These are phyloP conservation scores for Cutaneotrichosporon sp. DNA, from an alignment of 1,284 basidiomycete species.

Conservation along the genomic window DNA sequence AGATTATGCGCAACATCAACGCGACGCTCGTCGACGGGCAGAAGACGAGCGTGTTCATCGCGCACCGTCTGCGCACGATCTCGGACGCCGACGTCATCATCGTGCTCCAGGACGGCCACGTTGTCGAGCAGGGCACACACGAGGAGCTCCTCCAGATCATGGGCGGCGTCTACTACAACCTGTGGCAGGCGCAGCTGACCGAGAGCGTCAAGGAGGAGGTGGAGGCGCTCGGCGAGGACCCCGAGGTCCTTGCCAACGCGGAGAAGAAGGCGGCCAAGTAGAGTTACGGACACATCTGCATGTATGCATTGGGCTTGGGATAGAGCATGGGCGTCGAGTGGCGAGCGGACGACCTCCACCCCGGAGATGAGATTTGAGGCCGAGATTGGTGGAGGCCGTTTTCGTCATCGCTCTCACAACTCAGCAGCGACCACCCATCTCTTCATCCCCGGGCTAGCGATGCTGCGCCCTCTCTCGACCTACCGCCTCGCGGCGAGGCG, in stretches of 20 bases:
- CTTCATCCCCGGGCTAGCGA: not conserved
- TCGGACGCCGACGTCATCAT: slow-evolving; percentile 90
- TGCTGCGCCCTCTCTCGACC: slow-evolving; percentile 3
- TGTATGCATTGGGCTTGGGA: slow-evolving; percentile 2
- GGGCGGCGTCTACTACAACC: slow-evolving; percentile 72
- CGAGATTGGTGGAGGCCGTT: slow-evolving; percentile 9
- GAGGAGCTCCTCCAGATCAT: slow-evolving; percentile 70
- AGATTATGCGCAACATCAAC: slow-evolving; percentile 94
- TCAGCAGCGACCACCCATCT: too few relatives aligned
- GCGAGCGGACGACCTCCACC: not conserved
- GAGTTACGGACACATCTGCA: not conserved
- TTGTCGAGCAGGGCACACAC: slow-evolving; percentile 90
- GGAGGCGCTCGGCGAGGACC: slow-evolving; percentile 16
- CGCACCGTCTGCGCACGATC: slow-evolving; percentile 85
- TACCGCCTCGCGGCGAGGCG: not conserved
- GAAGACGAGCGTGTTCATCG: slow-evolving; percentile 93
- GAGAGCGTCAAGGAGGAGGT: slow-evolving; percentile 38
- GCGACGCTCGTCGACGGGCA: slow-evolving; percentile 69
- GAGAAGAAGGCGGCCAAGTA: slow-evolving; percentile 11
- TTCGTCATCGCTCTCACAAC: slow-evolving; percentile 10
- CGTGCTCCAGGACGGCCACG: slow-evolving; percentile 78
- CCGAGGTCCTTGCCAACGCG: slow-evolving; percentile 14
- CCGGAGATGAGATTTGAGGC: not conserved
- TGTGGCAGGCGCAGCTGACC: slow-evolving; percentile 79
- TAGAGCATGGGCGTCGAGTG: not conserved